phyloP scores from a whole-genome alignment of 2,329 filamentous ascomycete species.

The Talaromyces sp. region DNA sequence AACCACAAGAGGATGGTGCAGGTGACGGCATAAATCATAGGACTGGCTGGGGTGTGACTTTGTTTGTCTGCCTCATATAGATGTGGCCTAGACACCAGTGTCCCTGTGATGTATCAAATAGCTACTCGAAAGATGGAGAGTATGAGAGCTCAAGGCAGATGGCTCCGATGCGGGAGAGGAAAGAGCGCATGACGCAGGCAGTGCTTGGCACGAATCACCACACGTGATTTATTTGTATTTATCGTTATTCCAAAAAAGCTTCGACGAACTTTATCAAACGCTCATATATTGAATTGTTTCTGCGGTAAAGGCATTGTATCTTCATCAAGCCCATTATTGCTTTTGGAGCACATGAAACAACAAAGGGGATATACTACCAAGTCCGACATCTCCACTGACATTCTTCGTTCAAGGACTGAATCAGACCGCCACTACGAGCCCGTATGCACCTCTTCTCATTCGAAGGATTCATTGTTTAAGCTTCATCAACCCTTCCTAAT shows the following conservation, averaged over 20 bases:
- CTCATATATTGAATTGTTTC: background rate
- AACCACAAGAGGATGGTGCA: background rate
- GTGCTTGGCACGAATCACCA: constrained; percentile 1
- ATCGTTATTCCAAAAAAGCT: background rate
- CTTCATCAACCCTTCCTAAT: background rate
- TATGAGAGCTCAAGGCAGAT: constrained; percentile 1
- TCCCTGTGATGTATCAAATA: background rate
- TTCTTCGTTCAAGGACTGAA: background rate
- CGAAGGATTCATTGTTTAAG: background rate
- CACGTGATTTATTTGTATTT: constrained; percentile 5
- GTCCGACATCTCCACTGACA: background rate
- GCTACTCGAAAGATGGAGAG: background rate
- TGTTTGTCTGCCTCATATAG: background rate
- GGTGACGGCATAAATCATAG: constrained; percentile 10
- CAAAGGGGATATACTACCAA: background rate
- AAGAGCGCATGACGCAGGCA: constrained; percentile 9
- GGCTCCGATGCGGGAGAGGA: constrained; percentile 4
- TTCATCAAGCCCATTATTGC: background rate
- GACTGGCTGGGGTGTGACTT: background rate
- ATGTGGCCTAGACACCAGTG: background rate
- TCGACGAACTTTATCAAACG: background rate
- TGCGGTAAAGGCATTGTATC: background rate
- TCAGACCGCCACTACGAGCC: background rate
- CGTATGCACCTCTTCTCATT: background rate
- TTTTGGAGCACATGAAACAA: background rate